phyloP scores from a whole-genome alignment of 257 asterid genomes.

The Ilex asprella region DNA sequence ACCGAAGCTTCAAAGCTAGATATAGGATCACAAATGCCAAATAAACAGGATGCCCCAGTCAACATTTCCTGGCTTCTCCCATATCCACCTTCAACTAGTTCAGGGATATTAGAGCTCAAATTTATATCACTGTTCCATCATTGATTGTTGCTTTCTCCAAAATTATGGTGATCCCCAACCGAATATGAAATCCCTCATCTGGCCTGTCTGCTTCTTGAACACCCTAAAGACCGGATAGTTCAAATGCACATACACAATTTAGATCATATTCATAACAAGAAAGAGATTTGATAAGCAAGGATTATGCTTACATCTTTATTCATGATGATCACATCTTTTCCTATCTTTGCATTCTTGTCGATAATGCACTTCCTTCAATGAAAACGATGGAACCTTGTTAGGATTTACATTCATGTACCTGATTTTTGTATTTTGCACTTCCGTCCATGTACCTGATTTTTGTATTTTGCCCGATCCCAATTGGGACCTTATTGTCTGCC shows the following conservation, averaged over 20 bases:
- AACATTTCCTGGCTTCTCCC: no score
- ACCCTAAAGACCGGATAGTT: conserved; percentile 35
- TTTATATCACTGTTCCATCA: not conserved
- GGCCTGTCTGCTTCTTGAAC: conserved; percentile 78
- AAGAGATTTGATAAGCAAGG: no score
- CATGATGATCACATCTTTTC: conserved; percentile 72
- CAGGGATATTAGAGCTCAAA: no score
- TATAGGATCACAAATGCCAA: no score
- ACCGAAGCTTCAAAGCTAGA: no score
- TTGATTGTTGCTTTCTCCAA: not conserved
- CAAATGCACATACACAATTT: not conserved
- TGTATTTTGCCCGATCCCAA: conserved; percentile 77
- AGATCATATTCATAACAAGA: not conserved
- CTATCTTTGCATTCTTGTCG: conserved; percentile 89
- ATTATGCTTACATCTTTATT: conserved; percentile 71
- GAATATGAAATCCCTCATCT: conserved; percentile 74
- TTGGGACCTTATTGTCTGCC: conserved; percentile 78
- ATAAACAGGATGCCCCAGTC: no score
- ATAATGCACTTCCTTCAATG: conserved; percentile 68
- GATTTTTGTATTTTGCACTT: conserved; percentile 69
- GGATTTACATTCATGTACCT: conserved; percentile 34
- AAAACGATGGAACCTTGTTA: not conserved
- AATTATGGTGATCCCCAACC: conserved; percentile 9
- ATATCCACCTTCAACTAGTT: no score
- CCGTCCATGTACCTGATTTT: conserved; percentile 72